phyloP scores from a whole-genome alignment of 2,329 filamentous ascomycete species.

The Botrytis byssoidea region DNA sequence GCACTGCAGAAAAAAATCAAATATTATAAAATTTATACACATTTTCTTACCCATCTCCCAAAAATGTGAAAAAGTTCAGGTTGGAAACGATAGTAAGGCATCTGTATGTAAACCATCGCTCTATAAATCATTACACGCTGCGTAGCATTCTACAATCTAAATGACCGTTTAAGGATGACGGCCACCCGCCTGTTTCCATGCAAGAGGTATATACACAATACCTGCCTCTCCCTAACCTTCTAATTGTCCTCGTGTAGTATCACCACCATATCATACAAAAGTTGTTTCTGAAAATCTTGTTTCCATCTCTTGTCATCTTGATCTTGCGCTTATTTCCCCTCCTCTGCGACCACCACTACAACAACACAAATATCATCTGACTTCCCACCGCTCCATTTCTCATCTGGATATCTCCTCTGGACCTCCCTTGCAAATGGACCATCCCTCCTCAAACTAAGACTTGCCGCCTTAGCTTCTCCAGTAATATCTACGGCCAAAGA shows the following conservation, averaged over 20 bases:
- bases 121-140: neutral
- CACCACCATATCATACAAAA: neutral
- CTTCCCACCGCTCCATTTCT: constrained; percentile 89
- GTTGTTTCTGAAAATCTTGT: neutral
- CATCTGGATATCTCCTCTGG: constrained; percentile 79
- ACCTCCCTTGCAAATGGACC: constrained; percentile 96
- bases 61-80: neutral
- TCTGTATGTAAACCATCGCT: neutral
- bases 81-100: neutral
- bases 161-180: constrained; percentile 3
- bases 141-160: constrained; percentile 18
- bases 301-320: neutral
- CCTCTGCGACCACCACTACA: constrained; percentile 73
- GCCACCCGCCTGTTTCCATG: neutral
- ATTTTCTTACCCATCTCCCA: neutral
- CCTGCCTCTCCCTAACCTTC: neutral
- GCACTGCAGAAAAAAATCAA: neutral
- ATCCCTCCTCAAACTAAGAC: constrained; percentile 75
- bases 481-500: constrained; percentile 77
- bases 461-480: constrained; percentile 78
- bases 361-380: constrained; percentile 93
- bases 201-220: constrained; percentile 8
- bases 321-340: constrained; percentile 37
- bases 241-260: neutral
- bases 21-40: neutral